Evolutionary conservation across 129 eudicot species (phyloP).

Genomic region (Oenanthe sinensis): DNA sequence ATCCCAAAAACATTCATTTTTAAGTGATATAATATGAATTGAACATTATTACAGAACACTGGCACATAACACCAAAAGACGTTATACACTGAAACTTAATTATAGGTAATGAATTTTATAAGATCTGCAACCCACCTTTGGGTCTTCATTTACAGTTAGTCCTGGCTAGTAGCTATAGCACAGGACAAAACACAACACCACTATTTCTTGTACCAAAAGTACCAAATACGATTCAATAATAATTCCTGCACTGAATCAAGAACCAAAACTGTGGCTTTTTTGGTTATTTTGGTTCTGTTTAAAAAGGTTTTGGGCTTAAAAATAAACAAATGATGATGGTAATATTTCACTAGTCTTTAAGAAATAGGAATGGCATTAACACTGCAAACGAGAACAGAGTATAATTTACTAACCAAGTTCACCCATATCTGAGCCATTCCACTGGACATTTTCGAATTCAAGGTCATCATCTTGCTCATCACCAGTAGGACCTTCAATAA

Average conservation of each 20-base stretch:
- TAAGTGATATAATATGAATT: background rate
- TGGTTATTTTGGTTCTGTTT: background rate
- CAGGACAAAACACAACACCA: background rate
- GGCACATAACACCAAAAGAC: no score
- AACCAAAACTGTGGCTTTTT: background rate
- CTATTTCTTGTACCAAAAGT: background rate
- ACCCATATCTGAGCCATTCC: slow-evolving; percentile 64
- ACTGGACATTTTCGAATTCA: slow-evolving; percentile 57
- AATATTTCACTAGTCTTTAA: background rate
- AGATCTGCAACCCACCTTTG: no score
- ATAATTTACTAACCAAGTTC: slow-evolving; percentile 19
- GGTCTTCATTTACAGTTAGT: background rate
- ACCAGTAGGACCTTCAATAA: slow-evolving; percentile 85
- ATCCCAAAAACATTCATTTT: background rate
- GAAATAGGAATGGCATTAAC: background rate
- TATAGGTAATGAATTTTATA: no score
- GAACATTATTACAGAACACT: no score
- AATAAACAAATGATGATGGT: background rate
- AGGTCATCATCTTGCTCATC: slow-evolving; percentile 76
- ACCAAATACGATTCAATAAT: background rate
- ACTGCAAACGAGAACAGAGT: background rate
- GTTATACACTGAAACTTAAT: no score
- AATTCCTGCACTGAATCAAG: background rate
- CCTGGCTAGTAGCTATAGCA: background rate
- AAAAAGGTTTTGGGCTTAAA: background rate